Evolutionary conservation across 2,329 filamentous ascomycete genomes (phyloP), one percentile per base, ranked within the genome.

Genomic region (Cercospora zeae-maydis): DNA sequence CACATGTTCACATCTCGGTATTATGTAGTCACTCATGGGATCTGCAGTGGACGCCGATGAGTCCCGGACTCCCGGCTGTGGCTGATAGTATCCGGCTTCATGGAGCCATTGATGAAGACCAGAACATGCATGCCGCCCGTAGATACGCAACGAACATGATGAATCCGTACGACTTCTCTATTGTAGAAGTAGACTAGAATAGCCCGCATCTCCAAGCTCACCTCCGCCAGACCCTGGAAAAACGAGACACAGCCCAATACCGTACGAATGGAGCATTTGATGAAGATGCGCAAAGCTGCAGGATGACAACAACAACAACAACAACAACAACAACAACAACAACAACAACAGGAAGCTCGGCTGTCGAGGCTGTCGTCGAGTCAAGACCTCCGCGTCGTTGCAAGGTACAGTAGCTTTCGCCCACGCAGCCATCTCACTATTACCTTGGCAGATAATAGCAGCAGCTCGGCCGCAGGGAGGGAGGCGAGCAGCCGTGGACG

Each of bases 301-400:
- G 39, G 39, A 45, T 45, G 39, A 45, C 9, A 6, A 27, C 24
- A n/a, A n/a, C n/a, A n/a, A n/a, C n/a, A n/a, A n/a, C n/a, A n/a
- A n/a, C n/a, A n/a, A n/a, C n/a, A n/a, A n/a, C n/a, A n/a, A n/a
- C n/a, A n/a, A n/a, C n/a, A n/a, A n/a, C n/a, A n/a, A n/a, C n/a
- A n/a, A 45, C 9, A 6, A 27, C 24, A 45, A 10, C 11, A 45
- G 19, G 10, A 10, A 45, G 39, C 39, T 45, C 42, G 47, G 58
- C 47, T 27, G 24, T 27, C 24, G 24, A 27, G 24, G 3, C 6
- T 52, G 24, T 36, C 37, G 19, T 54, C 61, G 61, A 63, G 56
- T 63, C 61, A 36, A 63, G 61, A 45, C 42, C 49, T 36, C 34
- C 42, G 37, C 53, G 61, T 63, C 55, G 53, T 39, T 31, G 30